Percentiles rank a stretch among this genome's conserved stretches.
These are phyloP conservation scores for Sesbania bispinosa DNA, from an alignment of 306 rosid species.

Conservation along the genomic window DNA sequence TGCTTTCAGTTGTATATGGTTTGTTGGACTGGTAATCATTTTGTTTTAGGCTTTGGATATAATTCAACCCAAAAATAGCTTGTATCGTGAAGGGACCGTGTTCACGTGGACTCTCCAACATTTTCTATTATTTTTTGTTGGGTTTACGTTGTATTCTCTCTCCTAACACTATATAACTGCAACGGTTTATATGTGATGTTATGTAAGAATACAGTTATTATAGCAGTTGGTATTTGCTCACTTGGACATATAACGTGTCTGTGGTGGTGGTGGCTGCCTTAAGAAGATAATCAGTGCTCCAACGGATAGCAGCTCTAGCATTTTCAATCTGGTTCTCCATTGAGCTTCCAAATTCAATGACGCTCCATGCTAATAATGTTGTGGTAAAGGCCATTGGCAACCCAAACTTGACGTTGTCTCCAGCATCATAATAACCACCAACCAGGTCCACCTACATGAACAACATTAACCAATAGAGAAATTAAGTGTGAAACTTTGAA, in stretches of 20 bases:
- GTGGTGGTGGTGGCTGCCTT: slow-evolving; percentile 77
- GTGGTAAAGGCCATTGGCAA: slow-evolving; percentile 92
- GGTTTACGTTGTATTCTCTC: not conserved
- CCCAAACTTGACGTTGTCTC: slow-evolving; percentile 89
- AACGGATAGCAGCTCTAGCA: slow-evolving; percentile 66
- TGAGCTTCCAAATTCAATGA: slow-evolving; percentile 72
- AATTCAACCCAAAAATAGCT: no score
- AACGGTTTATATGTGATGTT: not conserved
- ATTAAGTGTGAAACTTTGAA: not conserved
- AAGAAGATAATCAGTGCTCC: slow-evolving; percentile 78
- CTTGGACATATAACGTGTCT: slow-evolving; percentile 82
- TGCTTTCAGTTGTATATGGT: no score
- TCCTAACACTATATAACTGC: not conserved
- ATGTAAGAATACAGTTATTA: not conserved
- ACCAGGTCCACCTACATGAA: slow-evolving; percentile 86
- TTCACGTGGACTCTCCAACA: no score
- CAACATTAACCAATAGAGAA: not conserved
- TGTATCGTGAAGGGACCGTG: no score
- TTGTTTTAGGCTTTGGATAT: no score
- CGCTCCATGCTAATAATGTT: slow-evolving; percentile 87
- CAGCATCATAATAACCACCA: slow-evolving; percentile 97
- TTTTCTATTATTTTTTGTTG: not conserved
- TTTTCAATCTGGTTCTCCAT: slow-evolving; percentile 58
- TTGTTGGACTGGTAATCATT: no score
- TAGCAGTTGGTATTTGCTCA: slow-evolving; percentile 19